phyloP scores from a whole-genome alignment of 331 rosid genomes.

The Phaseolus coccineus region DNA sequence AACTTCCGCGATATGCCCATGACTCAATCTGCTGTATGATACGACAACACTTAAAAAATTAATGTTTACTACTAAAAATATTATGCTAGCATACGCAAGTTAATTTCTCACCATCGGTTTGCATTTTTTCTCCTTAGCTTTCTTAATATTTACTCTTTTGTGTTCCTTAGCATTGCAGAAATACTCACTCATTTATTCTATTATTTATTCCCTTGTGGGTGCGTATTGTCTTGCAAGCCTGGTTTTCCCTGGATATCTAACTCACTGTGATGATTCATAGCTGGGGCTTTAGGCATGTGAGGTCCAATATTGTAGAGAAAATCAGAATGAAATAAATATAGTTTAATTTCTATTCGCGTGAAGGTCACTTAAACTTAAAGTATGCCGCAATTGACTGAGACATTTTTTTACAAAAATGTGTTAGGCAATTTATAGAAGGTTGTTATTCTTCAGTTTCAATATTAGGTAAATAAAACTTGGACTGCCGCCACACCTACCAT shows the following conservation, averaged over 20 bases:
- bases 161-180: background rate
- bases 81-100: background rate
- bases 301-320: background rate
- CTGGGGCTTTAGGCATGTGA: background rate
- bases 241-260: background rate
- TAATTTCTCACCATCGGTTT: background rate
- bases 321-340: background rate
- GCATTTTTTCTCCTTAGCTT: background rate
- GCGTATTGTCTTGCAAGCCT: slow-evolving; percentile 16
- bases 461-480: background rate
- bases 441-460: slow-evolving; percentile 14
- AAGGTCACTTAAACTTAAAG: background rate
- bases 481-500: background rate
- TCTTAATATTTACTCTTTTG: background rate
- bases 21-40: too few species aligned
- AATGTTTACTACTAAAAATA: background rate
- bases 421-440: background rate
- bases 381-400: background rate
- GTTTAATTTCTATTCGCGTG: background rate
- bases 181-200: slow-evolving; percentile 1
- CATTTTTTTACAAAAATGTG: background rate
- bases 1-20: too few species aligned
- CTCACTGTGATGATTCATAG: background rate
- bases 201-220: slow-evolving; percentile 2
- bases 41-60: background rate